Evolutionary conservation across 2,329 filamentous ascomycete species (phyloP), one percentile per base, ranked within the genome.

Genomic region (Coniella lustricola): DNA sequence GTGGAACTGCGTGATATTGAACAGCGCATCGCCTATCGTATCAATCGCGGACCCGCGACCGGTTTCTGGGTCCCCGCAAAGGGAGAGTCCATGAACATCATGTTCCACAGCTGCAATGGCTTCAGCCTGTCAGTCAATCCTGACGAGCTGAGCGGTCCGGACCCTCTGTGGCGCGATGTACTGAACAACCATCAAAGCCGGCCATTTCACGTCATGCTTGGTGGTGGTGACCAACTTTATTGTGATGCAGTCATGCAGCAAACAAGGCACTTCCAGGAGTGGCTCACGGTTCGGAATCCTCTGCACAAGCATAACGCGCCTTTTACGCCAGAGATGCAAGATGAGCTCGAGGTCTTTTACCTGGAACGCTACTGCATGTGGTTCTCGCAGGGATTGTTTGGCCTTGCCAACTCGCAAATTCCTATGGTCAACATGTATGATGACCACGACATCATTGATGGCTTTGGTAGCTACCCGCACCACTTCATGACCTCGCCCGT

Each of bases 381-480:
- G 90, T 98, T 97, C 66, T 96, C 90, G 0, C 90, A 95, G 60
- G 93, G 94, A 0, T 71, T 97, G 4, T 98, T 96, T 60, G 82
- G 86, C n/a, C 79, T 98, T 62, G 93, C 91, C 4, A 90, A 85
- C 58, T 86, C 87, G 2, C 91, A 97, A 63, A 97, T 98, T 39
- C 90, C 93, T 8, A 97, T 96, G 90, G 81, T 98, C 59, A 98
- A 98, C 64, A 90, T 98, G 65, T 96, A 87, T 74, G 91, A 97
- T 64, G 93, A 97, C 59, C 93, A 97, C 62, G 87, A 93, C 57
- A 86, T 90, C 57, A 90, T 90, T 55, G 85, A 90, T 66, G 93
- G 94, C 1, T 98, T 85, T 62, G 93, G 93, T 7, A 95, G 90
- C 0, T 98, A 97, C 64, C 84, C 90, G 3, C 80, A 96, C 56